phyloP scores from a whole-genome alignment of 1,284 basidiomycete species.

The Cutaneotrichosporon sp. region DNA sequence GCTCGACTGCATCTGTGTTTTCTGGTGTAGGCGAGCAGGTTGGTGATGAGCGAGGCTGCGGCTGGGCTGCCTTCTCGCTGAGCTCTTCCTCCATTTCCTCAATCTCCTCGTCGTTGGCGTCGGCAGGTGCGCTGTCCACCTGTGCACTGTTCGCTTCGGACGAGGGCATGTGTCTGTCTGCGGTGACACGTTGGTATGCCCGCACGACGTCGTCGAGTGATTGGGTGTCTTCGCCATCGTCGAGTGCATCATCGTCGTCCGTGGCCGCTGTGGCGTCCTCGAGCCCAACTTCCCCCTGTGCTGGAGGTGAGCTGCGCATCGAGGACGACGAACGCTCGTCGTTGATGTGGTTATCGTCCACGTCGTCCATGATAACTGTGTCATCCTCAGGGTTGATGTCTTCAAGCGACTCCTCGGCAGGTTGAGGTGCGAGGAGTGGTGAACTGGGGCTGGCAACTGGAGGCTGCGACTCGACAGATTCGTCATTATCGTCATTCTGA shows the following conservation, averaged over 20 bases:
- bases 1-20: too few species aligned
- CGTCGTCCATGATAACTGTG: constrained; percentile 1
- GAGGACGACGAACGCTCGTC: not conserved
- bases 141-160: constrained; percentile 7
- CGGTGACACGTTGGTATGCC: too few species aligned
- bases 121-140: constrained; percentile 4
- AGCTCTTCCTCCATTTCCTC: not conserved
- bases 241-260: not conserved
- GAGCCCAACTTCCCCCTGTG: too few species aligned
- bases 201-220: constrained; percentile 2
- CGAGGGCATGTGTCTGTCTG: too few species aligned
- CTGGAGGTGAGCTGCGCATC: not conserved
- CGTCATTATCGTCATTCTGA: too few species aligned
- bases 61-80: not conserved
- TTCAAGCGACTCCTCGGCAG: not conserved
- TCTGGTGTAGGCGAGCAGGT: not conserved
- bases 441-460: too few species aligned
- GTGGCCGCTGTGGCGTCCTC: too few species aligned
- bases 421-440: not conserved
- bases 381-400: constrained; percentile 3
- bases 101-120: not conserved
- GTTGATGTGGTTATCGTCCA: not conserved
- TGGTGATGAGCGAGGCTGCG: not conserved
- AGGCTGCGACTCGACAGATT: too few species aligned
- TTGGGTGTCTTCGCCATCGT: not conserved